Evolutionary conservation across 73 alveolate genomes (phyloP).

Genomic region (Durusdinium trenchii): DNA sequence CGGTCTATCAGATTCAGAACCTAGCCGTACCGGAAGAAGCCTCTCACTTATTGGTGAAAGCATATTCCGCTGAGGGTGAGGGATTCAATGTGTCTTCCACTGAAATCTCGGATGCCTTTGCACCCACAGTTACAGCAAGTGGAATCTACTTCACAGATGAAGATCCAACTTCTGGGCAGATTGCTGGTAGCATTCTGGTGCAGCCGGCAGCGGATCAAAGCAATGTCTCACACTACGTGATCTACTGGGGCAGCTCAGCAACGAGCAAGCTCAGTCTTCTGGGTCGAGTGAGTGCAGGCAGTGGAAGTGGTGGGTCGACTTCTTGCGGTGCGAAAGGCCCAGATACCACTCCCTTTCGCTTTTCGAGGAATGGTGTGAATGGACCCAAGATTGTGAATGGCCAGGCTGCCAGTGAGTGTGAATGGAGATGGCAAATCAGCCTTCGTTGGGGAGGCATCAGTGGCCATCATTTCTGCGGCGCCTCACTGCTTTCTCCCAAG

Average conservation of each 20-base stretch:
- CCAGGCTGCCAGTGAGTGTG: slow-evolving; percentile 59
- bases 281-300: neutral
- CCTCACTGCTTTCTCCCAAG: slow-evolving; percentile 29
- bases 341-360: slow-evolving; percentile 57
- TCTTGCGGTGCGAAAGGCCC: slow-evolving; percentile 60
- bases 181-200: slow-evolving; percentile 21
- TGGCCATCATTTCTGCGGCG: slow-evolving; percentile 50
- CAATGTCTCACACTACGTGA: slow-evolving; percentile 62
- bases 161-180: slow-evolving; percentile 41
- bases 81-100: neutral
- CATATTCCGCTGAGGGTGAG: slow-evolving; percentile 32
- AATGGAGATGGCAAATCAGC: slow-evolving; percentile 93
- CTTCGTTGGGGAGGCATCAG: neutral
- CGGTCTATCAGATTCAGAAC: neutral
- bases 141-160: slow-evolving; percentile 29
- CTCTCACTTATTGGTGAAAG: slow-evolving; percentile 53
- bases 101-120: neutral
- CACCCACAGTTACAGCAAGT: slow-evolving; percentile 22
- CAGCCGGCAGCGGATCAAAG: slow-evolving; percentile 65
- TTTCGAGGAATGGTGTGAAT: slow-evolving; percentile 35
- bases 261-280: neutral
- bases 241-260: slow-evolving; percentile 80
- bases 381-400: slow-evolving; percentile 88
- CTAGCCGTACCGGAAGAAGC: slow-evolving; percentile 26
- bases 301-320: neutral